Conservation (phyloP, 1,139 yeast genomes). For the Suhomyces bolitotheri region DNA sequence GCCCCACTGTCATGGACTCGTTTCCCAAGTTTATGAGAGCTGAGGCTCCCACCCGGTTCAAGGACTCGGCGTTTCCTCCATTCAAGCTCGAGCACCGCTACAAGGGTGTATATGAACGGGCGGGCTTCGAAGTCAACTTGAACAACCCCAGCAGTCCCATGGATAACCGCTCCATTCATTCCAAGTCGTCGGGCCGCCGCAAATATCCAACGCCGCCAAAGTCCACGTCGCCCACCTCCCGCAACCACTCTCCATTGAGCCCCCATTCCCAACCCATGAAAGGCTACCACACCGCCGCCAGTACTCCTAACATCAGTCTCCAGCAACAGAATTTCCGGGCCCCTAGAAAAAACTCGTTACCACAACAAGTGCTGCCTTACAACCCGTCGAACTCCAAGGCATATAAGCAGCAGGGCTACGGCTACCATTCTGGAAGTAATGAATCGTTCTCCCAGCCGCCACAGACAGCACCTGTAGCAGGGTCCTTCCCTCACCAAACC, state of each 20-base stretch:
- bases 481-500: conserved; percentile 4
- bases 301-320: conserved; percentile 11
- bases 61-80: conserved; percentile 58
- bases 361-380: conserved; percentile 2
- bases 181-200: conserved; percentile 6
- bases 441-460: conserved; percentile 8
- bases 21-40: conserved; percentile 32
- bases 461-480: conserved; percentile 6
- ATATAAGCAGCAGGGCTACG: conserved; percentile 3
- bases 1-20: conserved; percentile 18
- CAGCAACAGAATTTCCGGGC: conserved; percentile 8
- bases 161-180: conserved; percentile 15
- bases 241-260: conserved; percentile 12
- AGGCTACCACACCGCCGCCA: conserved; percentile 11
- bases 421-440: conserved; percentile 1
- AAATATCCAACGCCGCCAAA: conserved; percentile 14
- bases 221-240: conserved; percentile 14
- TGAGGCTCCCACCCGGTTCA: conserved; percentile 34
- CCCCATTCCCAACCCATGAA: conserved; percentile 9
- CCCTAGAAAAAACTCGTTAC: conserved; percentile 8
- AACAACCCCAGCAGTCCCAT: conserved; percentile 9
- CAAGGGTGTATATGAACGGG: conserved; percentile 63
- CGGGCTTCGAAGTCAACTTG: conserved; percentile 59
- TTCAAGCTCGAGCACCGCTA: conserved; percentile 55
- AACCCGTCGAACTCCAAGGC: neutral